phyloP scores from a whole-genome alignment of 345 rosid genomes.

The Bruguiera parviflora region DNA sequence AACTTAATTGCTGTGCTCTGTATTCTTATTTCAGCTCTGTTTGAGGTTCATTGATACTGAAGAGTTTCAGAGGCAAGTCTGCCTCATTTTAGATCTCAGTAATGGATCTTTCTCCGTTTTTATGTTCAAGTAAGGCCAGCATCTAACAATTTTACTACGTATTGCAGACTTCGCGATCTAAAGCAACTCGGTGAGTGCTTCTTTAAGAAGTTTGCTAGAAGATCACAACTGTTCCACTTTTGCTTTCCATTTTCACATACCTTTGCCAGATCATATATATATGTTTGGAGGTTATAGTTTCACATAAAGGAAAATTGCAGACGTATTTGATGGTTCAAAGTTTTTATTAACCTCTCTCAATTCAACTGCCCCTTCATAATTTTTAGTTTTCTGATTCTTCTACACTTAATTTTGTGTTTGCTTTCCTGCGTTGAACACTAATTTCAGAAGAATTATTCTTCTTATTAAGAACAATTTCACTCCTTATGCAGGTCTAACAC shows the following conservation, averaged over 20 bases:
- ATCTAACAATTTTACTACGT: conserved; percentile 6
- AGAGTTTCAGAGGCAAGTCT: conserved; percentile 34
- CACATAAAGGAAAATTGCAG: no score
- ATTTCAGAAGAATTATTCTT: neutral
- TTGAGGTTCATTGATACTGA: conserved; percentile 34
- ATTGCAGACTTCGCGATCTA: conserved; percentile 31
- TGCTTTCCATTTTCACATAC: neutral
- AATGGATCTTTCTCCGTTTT: neutral
- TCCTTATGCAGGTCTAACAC: conserved; percentile 23
- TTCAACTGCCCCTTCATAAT: neutral
- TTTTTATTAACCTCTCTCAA: neutral
- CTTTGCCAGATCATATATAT: neutral
- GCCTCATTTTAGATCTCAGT: neutral
- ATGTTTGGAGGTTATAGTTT: no score
- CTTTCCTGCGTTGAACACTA: neutral
- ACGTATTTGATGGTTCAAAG: no score
- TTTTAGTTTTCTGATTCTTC: neutral
- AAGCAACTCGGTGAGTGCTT: conserved; percentile 31
- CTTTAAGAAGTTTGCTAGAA: neutral
- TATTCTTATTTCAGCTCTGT: conserved; percentile 16
- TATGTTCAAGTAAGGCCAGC: neutral
- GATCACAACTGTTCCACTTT: neutral
- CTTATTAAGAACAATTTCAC: neutral
- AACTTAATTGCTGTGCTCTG: neutral
- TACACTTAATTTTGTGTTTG: no score